phyloP scores from a whole-genome alignment of 2,329 filamentous ascomycete genomes.

The Ilyonectria destructans region DNA sequence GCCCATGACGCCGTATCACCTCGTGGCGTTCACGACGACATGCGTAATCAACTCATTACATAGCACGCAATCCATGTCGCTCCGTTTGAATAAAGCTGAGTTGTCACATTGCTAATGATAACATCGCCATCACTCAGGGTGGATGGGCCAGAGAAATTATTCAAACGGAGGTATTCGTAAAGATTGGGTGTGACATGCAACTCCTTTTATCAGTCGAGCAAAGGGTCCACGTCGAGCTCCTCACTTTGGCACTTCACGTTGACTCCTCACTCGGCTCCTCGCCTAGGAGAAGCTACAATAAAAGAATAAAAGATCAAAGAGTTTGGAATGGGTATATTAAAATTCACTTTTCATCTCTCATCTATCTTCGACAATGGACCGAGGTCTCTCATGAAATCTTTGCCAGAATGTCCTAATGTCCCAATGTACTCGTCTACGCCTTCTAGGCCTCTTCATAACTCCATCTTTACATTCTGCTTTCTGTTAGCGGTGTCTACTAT shows the following conservation, averaged over 20 bases:
- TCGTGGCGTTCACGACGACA: not conserved
- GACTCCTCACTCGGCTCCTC: too few relatives aligned
- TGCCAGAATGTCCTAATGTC: slow-evolving; percentile 25
- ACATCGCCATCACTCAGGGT: not conserved
- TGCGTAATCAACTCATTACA: not conserved
- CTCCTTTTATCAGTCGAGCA: not conserved
- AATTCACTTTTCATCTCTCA: slow-evolving; percentile 42
- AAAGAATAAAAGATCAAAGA: not conserved
- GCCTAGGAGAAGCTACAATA: not conserved
- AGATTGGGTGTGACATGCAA: not conserved
- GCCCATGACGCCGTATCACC: not conserved
- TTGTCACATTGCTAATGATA: not conserved
- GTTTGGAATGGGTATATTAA: slow-evolving; percentile 49
- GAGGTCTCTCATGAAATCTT: slow-evolving; percentile 31
- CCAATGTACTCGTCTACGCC: slow-evolving; percentile 14
- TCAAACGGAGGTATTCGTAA: not conserved
- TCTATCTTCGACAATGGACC: slow-evolving; percentile 37
- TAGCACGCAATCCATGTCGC: not conserved
- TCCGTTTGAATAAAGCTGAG: not conserved
- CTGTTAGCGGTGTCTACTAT: slow-evolving; percentile 23
- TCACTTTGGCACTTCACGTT: too few relatives aligned
- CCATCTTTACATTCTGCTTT: slow-evolving; percentile 45
- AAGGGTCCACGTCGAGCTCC: not conserved
- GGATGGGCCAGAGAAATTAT: too few relatives aligned
- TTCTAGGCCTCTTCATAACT: slow-evolving; percentile 9